phyloP scores from a whole-genome alignment of 169 alveolate species.

The Eimeria nieschulzi region DNA sequence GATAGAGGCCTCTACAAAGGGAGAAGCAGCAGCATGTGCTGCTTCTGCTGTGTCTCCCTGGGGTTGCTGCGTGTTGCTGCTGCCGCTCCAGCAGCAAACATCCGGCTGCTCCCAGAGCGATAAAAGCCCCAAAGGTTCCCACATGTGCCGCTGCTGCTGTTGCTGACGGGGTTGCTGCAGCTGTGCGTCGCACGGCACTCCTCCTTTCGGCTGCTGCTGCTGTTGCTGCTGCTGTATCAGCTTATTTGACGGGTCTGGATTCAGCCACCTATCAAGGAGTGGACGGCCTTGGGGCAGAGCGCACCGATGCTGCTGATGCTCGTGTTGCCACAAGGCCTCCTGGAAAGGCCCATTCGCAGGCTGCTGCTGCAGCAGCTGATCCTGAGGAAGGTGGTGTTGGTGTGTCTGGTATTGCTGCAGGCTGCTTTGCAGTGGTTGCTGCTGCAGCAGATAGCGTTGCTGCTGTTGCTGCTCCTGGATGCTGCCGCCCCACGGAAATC shows the following conservation, averaged over 20 bases:
- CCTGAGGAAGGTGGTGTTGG: conserved; percentile 14
- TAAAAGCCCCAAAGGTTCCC: conserved; percentile 40
- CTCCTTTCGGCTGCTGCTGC: conserved; percentile 52
- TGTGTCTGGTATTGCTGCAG: conserved; percentile 18
- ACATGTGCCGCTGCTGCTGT: conserved; percentile 31
- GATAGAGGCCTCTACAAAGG: conserved; percentile 32
- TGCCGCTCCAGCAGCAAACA: conserved; percentile 52
- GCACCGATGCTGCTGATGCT: conserved; percentile 42
- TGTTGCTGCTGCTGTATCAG: conserved; percentile 55
- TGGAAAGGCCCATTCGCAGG: neutral
- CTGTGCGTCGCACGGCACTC: neutral
- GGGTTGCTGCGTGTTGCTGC: conserved; percentile 42
- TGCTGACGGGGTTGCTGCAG: conserved; percentile 13
- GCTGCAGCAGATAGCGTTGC: conserved; percentile 9
- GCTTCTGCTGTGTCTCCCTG: conserved; percentile 19
- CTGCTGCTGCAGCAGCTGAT: conserved; percentile 51
- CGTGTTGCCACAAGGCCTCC: conserved; percentile 44
- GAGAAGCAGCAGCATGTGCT: neutral
- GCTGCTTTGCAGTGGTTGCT: conserved; percentile 21
- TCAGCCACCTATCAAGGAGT: conserved; percentile 13
- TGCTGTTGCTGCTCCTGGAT: conserved; percentile 40
- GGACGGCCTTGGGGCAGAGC: conserved; percentile 35
- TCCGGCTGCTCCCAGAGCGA: conserved; percentile 55
- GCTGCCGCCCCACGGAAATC: conserved; percentile 60
- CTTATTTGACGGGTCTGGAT: conserved; percentile 14